Evolutionary conservation across 176 grass and related monocot genomes (phyloP).

Genomic region (Typha latifolia): DNA sequence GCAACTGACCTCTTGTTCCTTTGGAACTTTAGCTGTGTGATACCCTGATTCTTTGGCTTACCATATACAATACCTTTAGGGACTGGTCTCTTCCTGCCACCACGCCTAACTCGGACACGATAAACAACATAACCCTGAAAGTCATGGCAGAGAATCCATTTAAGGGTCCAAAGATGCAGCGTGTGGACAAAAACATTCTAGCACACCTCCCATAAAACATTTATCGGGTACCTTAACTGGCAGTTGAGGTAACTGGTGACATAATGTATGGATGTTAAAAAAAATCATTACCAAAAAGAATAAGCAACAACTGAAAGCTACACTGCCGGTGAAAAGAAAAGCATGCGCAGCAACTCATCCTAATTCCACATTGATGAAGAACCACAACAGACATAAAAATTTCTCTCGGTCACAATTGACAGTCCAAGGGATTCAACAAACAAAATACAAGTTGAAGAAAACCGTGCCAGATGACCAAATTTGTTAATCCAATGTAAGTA

Average conservation of each 20-base stretch:
- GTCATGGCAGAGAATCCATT: neutral
- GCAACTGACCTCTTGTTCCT: slow-evolving; percentile 92
- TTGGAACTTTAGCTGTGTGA: slow-evolving; percentile 90
- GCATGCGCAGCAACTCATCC: no score
- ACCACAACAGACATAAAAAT: no score
- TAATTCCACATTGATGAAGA: no score
- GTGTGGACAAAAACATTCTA: neutral
- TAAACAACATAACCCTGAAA: slow-evolving; percentile 25
- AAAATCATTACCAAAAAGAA: no score
- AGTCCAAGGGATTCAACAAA: no score
- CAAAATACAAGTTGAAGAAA: no score
- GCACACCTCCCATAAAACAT: neutral
- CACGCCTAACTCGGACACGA: slow-evolving; percentile 31
- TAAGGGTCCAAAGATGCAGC: neutral
- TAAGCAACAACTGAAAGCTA: no score
- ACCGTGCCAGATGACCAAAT: no score
- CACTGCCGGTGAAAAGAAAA: no score
- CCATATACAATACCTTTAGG: slow-evolving; percentile 61
- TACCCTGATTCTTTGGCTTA: slow-evolving; percentile 90
- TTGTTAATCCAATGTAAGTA: no score
- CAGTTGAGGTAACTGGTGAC: neutral
- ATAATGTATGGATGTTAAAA: neutral
- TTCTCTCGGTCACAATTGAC: no score
- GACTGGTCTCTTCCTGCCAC: slow-evolving; percentile 79
- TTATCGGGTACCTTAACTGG: neutral